Percentiles rank a stretch among this genome's conserved stretches.
phyloP scores from a whole-genome alignment of 2,329 filamentous ascomycete species.

The Aspergillus sojae region DNA sequence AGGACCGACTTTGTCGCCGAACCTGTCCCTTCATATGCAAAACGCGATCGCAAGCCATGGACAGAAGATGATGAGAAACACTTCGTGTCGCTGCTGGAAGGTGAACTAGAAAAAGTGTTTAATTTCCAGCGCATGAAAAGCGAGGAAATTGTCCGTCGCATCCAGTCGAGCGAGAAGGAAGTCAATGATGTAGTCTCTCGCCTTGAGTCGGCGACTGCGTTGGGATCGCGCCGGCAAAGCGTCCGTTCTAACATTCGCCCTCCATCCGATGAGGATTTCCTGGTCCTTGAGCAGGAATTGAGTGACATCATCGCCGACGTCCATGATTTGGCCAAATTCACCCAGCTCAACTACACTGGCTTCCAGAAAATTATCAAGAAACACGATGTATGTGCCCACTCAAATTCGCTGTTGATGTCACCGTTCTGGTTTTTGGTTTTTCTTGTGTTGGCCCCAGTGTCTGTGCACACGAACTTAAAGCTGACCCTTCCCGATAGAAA shows the following conservation, averaged over 20 bases:
- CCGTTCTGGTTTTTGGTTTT: not conserved
- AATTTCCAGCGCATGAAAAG: slow-evolving; percentile 97
- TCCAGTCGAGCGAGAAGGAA: slow-evolving; percentile 83
- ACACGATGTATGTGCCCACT: slow-evolving; percentile 75
- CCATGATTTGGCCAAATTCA: slow-evolving; percentile 96
- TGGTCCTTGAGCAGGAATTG: slow-evolving; percentile 88
- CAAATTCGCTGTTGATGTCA: not conserved
- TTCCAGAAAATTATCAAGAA: slow-evolving; percentile 99
- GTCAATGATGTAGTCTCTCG: slow-evolving; percentile 83
- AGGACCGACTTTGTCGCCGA: slow-evolving; percentile 68
- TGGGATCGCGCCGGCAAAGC: slow-evolving; percentile 38
- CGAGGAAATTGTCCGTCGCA: slow-evolving; percentile 90
- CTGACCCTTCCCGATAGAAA: slow-evolving; percentile 63
- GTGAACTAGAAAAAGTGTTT: slow-evolving; percentile 95
- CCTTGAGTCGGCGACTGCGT: slow-evolving; percentile 61
- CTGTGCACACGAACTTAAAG: not conserved
- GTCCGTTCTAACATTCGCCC: slow-evolving; percentile 22
- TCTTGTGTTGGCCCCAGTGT: not conserved
- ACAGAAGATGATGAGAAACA: slow-evolving; percentile 86
- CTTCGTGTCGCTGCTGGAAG: slow-evolving; percentile 85
- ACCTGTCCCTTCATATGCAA: slow-evolving; percentile 49
- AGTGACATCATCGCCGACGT: slow-evolving; percentile 99
- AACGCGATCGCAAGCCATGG: slow-evolving; percentile 69
- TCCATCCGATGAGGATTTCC: slow-evolving; percentile 87
- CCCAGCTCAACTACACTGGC: slow-evolving; percentile 96